Conservation (phyloP, 148 eudicot genomes). For the Cornus controversa region DNA sequence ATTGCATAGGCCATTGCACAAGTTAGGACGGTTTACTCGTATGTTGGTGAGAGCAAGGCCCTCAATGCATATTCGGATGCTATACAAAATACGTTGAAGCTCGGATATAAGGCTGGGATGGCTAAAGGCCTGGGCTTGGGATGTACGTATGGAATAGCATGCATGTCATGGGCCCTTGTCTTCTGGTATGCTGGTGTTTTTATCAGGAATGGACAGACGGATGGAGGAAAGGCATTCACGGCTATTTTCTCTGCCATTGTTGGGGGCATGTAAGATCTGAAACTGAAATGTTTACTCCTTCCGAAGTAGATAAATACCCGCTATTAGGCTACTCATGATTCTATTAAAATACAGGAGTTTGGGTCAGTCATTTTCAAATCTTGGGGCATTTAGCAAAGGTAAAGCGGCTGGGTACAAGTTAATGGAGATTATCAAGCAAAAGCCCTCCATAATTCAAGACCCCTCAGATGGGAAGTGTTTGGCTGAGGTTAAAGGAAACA, state of each 20-base stretch:
- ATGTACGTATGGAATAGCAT: slow-evolving; percentile 97
- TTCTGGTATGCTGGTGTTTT: slow-evolving; percentile 99
- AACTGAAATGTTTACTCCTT: neutral
- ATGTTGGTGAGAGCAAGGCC: slow-evolving; percentile 94
- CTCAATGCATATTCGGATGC: slow-evolving; percentile 90
- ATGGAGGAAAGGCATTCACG: slow-evolving; percentile 98
- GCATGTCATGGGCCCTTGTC: slow-evolving; percentile 99
- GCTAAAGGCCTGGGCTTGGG: slow-evolving; percentile 98
- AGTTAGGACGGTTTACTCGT: slow-evolving; percentile 96
- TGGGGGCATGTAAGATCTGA: slow-evolving; percentile 91
- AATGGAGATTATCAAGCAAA: slow-evolving; percentile 95
- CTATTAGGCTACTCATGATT: neutral
- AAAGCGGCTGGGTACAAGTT: slow-evolving; percentile 96
- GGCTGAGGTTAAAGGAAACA: slow-evolving; percentile 77
- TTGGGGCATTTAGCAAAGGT: slow-evolving; percentile 99
- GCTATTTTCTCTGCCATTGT: slow-evolving; percentile 99
- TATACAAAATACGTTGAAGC: slow-evolving; percentile 85
- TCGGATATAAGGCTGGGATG: slow-evolving; percentile 99
- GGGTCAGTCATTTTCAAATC: slow-evolving; percentile 97
- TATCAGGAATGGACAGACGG: slow-evolving; percentile 94
- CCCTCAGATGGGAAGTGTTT: slow-evolving; percentile 64
- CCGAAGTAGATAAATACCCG: neutral
- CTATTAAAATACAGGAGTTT: slow-evolving; percentile 69
- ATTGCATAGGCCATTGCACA: slow-evolving; percentile 83
- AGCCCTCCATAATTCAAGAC: slow-evolving; percentile 80